Conservation (phyloP, 2,329 filamentous ascomycete species). For the Hypoxylon sp. region DNA sequence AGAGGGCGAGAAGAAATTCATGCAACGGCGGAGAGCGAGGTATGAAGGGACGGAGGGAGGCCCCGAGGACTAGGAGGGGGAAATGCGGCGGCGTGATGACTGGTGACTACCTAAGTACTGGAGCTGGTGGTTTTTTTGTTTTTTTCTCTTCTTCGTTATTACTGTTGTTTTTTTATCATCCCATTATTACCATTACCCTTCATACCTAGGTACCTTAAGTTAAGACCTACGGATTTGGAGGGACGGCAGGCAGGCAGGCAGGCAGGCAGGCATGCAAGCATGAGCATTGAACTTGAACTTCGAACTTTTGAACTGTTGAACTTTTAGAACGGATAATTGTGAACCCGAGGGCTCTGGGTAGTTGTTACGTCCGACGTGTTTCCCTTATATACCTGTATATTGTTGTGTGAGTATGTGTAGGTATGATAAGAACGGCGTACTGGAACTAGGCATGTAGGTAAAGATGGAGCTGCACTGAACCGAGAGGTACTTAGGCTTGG, state of each 20-base stretch:
- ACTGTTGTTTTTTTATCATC: neutral
- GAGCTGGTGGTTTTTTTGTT: neutral
- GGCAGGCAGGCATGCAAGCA: neutral
- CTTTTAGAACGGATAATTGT: too few relatives aligned
- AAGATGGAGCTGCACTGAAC: too few relatives aligned
- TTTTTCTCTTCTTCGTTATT: neutral
- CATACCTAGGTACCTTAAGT: neutral
- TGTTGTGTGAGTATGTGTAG: too few relatives aligned
- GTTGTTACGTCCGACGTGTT: neutral
- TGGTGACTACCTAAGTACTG: neutral
- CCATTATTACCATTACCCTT: neutral
- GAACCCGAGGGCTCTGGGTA: neutral
- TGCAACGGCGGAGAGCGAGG: neutral
- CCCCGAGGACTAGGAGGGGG: too few relatives aligned
- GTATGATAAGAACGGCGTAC: neutral
- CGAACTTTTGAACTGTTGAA: too few relatives aligned
- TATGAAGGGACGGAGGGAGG: neutral
- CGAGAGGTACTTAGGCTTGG: too few relatives aligned
- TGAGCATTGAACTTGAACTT: conserved; percentile 1
- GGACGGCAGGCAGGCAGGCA: neutral
- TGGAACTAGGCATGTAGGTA: neutral
- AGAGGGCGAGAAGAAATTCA: neutral
- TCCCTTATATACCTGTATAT: too few relatives aligned
- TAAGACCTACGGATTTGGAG: neutral
- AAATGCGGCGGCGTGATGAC: neutral